phyloP scores from a whole-genome alignment of 1,139 yeast genomes.

The Geotrichum histeridarum region DNA sequence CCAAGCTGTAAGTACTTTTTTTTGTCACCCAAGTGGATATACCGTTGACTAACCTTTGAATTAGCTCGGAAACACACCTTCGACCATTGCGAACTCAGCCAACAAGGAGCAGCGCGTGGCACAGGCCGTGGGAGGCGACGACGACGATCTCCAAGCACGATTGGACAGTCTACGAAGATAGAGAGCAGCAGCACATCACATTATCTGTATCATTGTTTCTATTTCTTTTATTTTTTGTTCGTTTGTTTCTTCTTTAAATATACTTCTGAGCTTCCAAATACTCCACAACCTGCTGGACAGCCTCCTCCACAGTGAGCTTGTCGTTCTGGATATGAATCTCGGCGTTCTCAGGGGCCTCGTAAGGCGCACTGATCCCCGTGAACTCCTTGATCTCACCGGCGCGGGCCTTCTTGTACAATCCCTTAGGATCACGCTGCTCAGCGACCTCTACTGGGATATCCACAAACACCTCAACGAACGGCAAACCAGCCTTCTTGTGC shows the following conservation, averaged over 20 bases:
- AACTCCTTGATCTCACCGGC: conserved; percentile 91
- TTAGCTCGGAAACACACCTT: conserved; percentile 61
- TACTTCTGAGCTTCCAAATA: conserved; percentile 58
- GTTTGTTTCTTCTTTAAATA: conserved; percentile 28
- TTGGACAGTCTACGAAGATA: conserved; percentile 71
- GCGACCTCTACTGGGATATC: conserved; percentile 93
- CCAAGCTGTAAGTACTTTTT: conserved; percentile 34
- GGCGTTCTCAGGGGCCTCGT: conserved; percentile 82
- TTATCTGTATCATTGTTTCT: background rate
- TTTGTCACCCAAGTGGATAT: background rate
- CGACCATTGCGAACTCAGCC: conserved; percentile 39
- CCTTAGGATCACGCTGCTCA: conserved; percentile 95
- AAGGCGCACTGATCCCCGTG: conserved; percentile 94
- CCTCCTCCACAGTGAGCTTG: conserved; percentile 67
- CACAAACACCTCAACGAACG: conserved; percentile 83
- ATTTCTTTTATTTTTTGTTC: background rate
- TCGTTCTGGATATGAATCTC: conserved; percentile 79
- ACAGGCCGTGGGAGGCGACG: conserved; percentile 52
- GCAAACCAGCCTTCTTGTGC: conserved; percentile 68
- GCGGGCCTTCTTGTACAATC: conserved; percentile 91
- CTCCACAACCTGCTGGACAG: conserved; percentile 66
- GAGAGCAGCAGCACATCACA: background rate
- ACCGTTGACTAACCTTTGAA: conserved; percentile 28
- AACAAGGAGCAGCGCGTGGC: conserved; percentile 44
- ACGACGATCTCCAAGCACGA: conserved; percentile 86